phyloP scores from a whole-genome alignment of 2,329 filamentous ascomycete species.

The Pseudogymnoascus sp. region DNA sequence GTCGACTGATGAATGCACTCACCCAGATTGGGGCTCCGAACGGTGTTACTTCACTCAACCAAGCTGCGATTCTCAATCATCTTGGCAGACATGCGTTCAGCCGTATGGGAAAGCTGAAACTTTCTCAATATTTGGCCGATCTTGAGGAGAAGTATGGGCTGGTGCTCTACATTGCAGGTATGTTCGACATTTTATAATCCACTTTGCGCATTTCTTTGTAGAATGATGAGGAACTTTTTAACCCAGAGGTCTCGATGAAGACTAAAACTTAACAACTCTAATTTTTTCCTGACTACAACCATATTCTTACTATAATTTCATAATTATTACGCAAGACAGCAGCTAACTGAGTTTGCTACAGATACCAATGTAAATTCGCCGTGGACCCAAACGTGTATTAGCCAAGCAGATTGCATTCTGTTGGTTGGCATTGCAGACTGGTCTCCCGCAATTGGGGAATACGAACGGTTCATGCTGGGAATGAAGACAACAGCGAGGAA shows the following conservation, averaged over 20 bases:
- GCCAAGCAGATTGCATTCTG: slow-evolving; percentile 92
- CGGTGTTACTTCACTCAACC: slow-evolving; percentile 85
- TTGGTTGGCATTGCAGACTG: slow-evolving; percentile 86
- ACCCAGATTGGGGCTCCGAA: slow-evolving; percentile 84
- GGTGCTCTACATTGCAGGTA: slow-evolving; percentile 85
- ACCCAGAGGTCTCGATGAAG: slow-evolving; percentile 25
- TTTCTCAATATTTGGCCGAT: slow-evolving; percentile 93
- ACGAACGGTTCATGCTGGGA: slow-evolving; percentile 89
- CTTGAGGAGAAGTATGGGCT: slow-evolving; percentile 95
- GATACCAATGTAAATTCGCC: slow-evolving; percentile 96
- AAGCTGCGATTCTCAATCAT: slow-evolving; percentile 89
- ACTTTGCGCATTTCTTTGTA: slow-evolving; percentile 39
- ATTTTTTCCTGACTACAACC: slow-evolving; percentile 56
- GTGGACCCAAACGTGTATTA: slow-evolving; percentile 97
- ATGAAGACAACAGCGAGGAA: slow-evolving; percentile 97
- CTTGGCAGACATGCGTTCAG: slow-evolving; percentile 94
- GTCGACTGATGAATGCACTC: slow-evolving; percentile 78
- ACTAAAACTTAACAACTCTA: slow-evolving; percentile 42
- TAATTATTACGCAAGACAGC: background rate
- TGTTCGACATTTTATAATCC: slow-evolving; percentile 27
- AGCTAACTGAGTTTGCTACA: slow-evolving; percentile 30
- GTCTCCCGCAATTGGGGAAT: slow-evolving; percentile 87
- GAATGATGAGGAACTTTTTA: slow-evolving; percentile 26
- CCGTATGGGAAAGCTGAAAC: slow-evolving; percentile 91
- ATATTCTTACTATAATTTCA: background rate